Conservation (phyloP, 2,329 filamentous ascomycete genomes). For the Neofusicoccum umdonicola region DNA sequence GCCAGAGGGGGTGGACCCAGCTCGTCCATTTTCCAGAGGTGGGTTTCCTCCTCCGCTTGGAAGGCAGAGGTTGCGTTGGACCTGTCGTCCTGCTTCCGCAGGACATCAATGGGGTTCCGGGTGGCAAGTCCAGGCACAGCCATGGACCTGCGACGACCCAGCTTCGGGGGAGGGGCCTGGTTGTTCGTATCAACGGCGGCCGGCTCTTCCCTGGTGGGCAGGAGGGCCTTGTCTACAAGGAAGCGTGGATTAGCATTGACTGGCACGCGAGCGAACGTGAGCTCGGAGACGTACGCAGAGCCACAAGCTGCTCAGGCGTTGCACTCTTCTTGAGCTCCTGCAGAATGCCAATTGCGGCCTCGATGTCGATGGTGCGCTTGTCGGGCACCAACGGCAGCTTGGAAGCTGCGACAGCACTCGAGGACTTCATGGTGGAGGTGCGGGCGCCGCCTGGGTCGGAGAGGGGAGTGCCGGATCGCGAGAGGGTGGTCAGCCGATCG, state of each 20-base stretch:
- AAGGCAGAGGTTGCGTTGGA: conserved; percentile 28
- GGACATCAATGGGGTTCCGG: conserved; percentile 30
- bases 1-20: conserved; percentile 25
- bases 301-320: conserved; percentile 48
- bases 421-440: conserved; percentile 20
- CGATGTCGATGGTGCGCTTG: conserved; percentile 40
- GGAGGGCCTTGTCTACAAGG: conserved; percentile 18
- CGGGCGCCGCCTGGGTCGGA: conserved; percentile 27
- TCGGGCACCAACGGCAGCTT: conserved; percentile 32
- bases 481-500: conserved; percentile 27
- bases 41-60: conserved; percentile 25
- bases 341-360: conserved; percentile 45
- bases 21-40: conserved; percentile 33
- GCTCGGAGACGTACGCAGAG: conserved; percentile 34
- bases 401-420: conserved; percentile 18
- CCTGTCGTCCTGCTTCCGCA: conserved; percentile 32
- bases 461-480: conserved; percentile 25
- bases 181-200: conserved; percentile 20
- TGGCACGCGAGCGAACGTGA: not conserved
- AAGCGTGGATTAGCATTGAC: not conserved
- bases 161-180: conserved; percentile 18
- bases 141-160: conserved; percentile 40
- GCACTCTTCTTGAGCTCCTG: conserved; percentile 49
- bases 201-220: conserved; percentile 20
- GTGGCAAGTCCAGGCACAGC: conserved; percentile 42